These are phyloP conservation scores for Leptographium flavum DNA, from an alignment of 2,329 filamentous ascomycete species.

Conservation along the genomic window DNA sequence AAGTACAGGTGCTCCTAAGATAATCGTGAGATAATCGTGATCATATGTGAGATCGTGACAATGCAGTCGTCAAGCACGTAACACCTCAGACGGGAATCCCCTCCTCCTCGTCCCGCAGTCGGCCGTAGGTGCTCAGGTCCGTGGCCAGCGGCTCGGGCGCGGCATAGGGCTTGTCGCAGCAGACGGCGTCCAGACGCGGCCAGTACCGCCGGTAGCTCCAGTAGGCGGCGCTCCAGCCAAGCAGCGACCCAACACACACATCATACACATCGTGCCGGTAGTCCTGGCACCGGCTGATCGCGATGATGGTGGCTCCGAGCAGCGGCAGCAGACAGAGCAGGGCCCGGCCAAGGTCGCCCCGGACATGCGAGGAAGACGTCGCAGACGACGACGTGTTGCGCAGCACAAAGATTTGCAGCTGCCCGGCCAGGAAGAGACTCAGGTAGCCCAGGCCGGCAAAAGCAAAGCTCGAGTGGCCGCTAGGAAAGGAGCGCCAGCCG, in stretches of 20 bases:
- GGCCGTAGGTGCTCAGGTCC: conserved; percentile 18
- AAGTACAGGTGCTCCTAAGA: too few species aligned
- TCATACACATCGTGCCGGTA: conserved; percentile 61
- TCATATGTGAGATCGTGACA: not conserved
- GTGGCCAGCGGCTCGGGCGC: conserved; percentile 19
- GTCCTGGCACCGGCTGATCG: conserved; percentile 54
- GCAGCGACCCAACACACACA: conserved; percentile 43
- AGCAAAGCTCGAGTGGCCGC: conserved; percentile 64
- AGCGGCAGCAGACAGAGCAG: conserved; percentile 44
- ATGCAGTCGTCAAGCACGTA: too few species aligned
- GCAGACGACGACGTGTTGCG: not conserved
- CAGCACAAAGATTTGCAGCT: conserved; percentile 41
- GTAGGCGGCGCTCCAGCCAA: conserved; percentile 46
- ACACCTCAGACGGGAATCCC: conserved; percentile 24
- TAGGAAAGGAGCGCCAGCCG: conserved; percentile 73
- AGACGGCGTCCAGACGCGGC: conserved; percentile 35
- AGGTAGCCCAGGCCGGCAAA: conserved; percentile 69
- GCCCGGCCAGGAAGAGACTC: conserved; percentile 54
- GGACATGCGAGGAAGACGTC: conserved; percentile 7
- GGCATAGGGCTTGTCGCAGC: conserved; percentile 44
- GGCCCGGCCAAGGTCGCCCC: conserved; percentile 36
- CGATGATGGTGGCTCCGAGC: conserved; percentile 50
- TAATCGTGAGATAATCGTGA: too few species aligned
- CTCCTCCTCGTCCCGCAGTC: conserved; percentile 41
- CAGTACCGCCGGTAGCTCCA: conserved; percentile 55